These are phyloP conservation scores for Coniochaeta hoffmannii DNA, from an alignment of 2,329 filamentous ascomycete genomes.

Conservation along the genomic window DNA sequence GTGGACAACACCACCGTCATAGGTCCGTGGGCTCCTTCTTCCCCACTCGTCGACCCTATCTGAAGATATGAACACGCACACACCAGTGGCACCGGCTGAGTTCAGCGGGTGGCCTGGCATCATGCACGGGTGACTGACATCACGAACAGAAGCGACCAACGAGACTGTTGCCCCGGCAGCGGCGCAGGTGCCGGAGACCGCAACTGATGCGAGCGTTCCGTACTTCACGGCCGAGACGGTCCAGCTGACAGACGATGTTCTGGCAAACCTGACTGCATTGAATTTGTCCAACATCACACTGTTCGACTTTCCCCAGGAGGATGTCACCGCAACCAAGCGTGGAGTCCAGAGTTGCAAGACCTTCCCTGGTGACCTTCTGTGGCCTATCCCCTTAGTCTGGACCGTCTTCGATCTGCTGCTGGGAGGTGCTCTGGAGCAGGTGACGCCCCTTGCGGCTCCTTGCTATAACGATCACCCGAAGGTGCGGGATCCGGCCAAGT, in stretches of 20 bases:
- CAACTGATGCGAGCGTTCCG: not conserved
- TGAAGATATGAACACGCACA: too few species aligned
- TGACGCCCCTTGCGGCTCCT: slow-evolving; percentile 22
- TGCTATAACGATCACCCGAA: slow-evolving; percentile 20
- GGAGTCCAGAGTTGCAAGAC: slow-evolving; percentile 21
- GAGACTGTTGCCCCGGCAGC: slow-evolving; percentile 16
- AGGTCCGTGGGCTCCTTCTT: not conserved
- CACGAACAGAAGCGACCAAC: slow-evolving; percentile 8
- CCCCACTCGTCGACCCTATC: not conserved
- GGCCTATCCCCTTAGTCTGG: slow-evolving; percentile 21
- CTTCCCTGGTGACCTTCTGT: slow-evolving; percentile 23
- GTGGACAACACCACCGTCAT: not conserved
- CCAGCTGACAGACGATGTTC: slow-evolving; percentile 26
- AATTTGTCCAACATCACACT: slow-evolving; percentile 21
- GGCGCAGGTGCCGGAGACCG: slow-evolving; percentile 2
- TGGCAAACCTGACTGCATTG: slow-evolving; percentile 22
- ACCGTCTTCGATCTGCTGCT: slow-evolving; percentile 16
- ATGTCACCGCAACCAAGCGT: slow-evolving; percentile 13
- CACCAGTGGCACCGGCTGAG: too few species aligned
- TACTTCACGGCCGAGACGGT: slow-evolving; percentile 14
- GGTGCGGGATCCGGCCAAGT: slow-evolving; percentile 20
- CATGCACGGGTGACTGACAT: not conserved
- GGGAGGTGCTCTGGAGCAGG: slow-evolving; percentile 23
- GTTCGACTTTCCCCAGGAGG: slow-evolving; percentile 22
- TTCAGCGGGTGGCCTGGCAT: too few species aligned